Percentiles rank a stretch among this genome's conserved stretches.
Evolutionary conservation across 352 stramenopile genomes (phyloP).

Genomic region (Phytophthora multivora): DNA sequence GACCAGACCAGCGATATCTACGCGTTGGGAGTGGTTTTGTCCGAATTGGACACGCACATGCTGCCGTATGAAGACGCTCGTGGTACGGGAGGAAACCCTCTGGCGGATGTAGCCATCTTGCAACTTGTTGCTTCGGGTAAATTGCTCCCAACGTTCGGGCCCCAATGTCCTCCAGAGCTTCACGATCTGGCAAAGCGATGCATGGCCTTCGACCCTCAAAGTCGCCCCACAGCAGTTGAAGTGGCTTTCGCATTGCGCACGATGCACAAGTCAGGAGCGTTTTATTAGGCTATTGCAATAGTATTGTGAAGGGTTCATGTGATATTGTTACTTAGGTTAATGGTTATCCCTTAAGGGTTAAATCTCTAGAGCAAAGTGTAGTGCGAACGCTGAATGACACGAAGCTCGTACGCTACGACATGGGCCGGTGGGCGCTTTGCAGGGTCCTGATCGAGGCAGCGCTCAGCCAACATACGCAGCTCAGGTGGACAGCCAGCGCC

Average conservation of each 20-base stretch:
- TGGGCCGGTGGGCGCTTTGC: conserved; percentile 43
- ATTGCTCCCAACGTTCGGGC: conserved; percentile 46
- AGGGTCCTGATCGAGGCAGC: conserved; percentile 41
- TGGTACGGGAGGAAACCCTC: conserved; percentile 28
- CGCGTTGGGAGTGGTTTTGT: conserved; percentile 54
- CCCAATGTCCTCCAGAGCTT: conserved; percentile 45
- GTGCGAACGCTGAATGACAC: conserved; percentile 35
- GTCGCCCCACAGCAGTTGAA: conserved; percentile 53
- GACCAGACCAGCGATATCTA: conserved; percentile 57
- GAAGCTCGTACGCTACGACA: conserved; percentile 49
- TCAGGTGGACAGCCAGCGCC: conserved; percentile 37
- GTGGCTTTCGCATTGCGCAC: conserved; percentile 54
- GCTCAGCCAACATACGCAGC: conserved; percentile 35
- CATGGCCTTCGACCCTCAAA: conserved; percentile 38
- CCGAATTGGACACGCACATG: conserved; percentile 67
- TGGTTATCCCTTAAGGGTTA: conserved; percentile 4
- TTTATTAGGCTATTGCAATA: conserved; percentile 18
- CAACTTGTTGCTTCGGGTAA: conserved; percentile 55
- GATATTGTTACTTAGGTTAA: conserved; percentile 24
- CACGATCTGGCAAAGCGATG: conserved; percentile 45
- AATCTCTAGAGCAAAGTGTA: conserved; percentile 29
- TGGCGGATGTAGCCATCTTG: conserved; percentile 55
- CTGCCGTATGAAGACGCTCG: conserved; percentile 53
- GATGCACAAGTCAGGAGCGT: conserved; percentile 37
- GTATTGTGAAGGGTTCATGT: neutral